These are phyloP conservation scores for Aspergillus sp. DNA, from an alignment of 2,329 filamentous ascomycete species.

Conservation along the genomic window DNA sequence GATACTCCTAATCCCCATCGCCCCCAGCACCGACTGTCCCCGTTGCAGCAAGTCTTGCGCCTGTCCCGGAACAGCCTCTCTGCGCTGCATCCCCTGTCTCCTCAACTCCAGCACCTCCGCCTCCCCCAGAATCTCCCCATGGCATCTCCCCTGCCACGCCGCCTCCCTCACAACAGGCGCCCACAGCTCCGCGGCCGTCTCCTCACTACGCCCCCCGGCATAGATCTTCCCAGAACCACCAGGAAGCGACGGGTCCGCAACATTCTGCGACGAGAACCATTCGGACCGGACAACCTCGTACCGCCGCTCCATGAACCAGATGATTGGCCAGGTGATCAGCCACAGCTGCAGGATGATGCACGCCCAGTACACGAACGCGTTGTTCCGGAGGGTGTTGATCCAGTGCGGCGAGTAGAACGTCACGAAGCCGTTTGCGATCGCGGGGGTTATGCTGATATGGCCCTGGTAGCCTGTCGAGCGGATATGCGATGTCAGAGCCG, in stretches of 20 bases:
- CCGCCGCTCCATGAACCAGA: conserved; percentile 37
- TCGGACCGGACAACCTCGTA: conserved; percentile 34
- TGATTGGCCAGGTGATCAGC: conserved; percentile 41
- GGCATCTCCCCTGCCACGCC: conserved; percentile 29
- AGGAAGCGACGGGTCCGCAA: neutral
- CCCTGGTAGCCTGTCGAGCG: conserved; percentile 40
- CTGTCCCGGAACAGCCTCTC: neutral
- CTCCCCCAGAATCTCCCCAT: conserved; percentile 16
- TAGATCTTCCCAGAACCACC: conserved; percentile 20
- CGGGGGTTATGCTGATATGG: conserved; percentile 24
- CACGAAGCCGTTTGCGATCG: conserved; percentile 28
- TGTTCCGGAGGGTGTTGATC: conserved; percentile 38
- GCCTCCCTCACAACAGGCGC: conserved; percentile 36
- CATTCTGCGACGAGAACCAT: conserved; percentile 30
- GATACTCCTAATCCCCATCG: conserved; percentile 12
- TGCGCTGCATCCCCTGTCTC: conserved; percentile 11
- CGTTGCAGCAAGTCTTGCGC: neutral
- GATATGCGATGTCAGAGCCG: conserved; percentile 35
- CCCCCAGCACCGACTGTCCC: conserved; percentile 7
- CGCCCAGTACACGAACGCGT: conserved; percentile 33
- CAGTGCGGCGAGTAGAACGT: conserved; percentile 41
- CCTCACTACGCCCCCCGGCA: conserved; percentile 27
- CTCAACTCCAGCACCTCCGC: conserved; percentile 19
- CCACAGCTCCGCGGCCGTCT: conserved; percentile 31
- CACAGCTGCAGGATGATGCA: conserved; percentile 40